These are phyloP conservation scores for Peronosclerospora sorghi DNA, from an alignment of 352 stramenopile genomes.

Conservation along the genomic window DNA sequence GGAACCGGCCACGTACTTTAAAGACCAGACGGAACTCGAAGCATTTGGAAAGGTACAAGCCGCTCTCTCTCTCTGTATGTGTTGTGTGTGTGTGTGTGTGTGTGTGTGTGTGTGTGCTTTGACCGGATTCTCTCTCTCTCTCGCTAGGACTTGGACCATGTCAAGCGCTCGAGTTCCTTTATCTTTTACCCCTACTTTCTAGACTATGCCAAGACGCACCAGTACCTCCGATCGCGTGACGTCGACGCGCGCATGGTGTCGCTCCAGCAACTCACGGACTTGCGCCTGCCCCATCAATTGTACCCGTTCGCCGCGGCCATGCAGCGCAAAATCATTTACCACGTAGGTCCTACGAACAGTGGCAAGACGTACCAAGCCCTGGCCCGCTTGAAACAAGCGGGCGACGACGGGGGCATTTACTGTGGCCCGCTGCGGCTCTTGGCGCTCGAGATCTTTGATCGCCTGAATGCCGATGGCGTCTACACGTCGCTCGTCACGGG, in stretches of 20 bases:
- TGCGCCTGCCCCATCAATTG: conserved; percentile 68
- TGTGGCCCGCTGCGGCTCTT: conserved; percentile 90
- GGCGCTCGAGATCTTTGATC: conserved; percentile 92
- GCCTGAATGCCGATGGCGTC: conserved; percentile 87
- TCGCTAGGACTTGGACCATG: conserved; percentile 37
- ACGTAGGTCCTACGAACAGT: conserved; percentile 92
- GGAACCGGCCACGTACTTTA: conserved; percentile 42
- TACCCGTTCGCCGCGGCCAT: conserved; percentile 77
- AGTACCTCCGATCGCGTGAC: conserved; percentile 22
- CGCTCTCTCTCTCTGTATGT: background rate
- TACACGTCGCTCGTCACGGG: conserved; percentile 94
- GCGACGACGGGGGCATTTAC: conserved; percentile 85
- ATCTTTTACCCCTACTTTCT: conserved; percentile 75
- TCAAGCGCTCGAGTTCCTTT: conserved; percentile 43
- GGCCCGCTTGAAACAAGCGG: conserved; percentile 85
- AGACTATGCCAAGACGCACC: conserved; percentile 34
- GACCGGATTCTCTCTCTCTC: background rate
- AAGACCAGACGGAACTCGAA: conserved; percentile 38
- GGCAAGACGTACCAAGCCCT: conserved; percentile 95
- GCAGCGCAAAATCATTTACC: conserved; percentile 82
- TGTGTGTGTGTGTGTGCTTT: background rate
- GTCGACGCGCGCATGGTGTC: conserved; percentile 31
- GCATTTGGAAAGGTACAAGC: conserved; percentile 31
- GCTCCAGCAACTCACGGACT: conserved; percentile 61
- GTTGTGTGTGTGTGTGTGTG: background rate